Evolutionary conservation across 2,329 filamentous ascomycete genomes (phyloP).

Genomic region (Aspergillus ruber): DNA sequence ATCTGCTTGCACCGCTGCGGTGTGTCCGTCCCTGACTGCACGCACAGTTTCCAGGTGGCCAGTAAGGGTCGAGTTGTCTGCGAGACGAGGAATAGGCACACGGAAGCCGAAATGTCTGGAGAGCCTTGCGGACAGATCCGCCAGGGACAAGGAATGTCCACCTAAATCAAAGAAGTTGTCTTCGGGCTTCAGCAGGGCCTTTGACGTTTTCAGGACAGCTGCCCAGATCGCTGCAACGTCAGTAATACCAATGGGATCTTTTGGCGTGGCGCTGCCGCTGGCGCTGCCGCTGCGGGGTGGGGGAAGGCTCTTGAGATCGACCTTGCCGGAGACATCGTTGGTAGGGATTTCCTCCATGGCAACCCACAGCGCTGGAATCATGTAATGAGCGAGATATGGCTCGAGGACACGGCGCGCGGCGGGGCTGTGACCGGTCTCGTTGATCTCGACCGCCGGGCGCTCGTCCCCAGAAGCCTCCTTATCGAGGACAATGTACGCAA

Average conservation of each 20-base stretch:
- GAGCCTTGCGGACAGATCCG: conserved; percentile 65
- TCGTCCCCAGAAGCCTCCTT: conserved; percentile 46
- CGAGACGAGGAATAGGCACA: conserved; percentile 64
- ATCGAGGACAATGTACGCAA: conserved; percentile 70
- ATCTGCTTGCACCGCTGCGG: conserved; percentile 68
- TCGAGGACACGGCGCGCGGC: conserved; percentile 60
- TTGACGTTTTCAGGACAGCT: conserved; percentile 59
- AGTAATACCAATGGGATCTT: conserved; percentile 58
- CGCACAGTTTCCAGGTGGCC: conserved; percentile 68
- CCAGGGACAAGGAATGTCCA: conserved; percentile 71
- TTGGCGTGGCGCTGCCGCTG: conserved; percentile 31
- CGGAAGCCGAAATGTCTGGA: conserved; percentile 66
- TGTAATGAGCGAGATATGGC: conserved; percentile 68
- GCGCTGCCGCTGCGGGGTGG: conserved; percentile 51
- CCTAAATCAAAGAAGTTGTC: conserved; percentile 78
- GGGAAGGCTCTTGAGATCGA: conserved; percentile 65
- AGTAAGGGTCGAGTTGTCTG: conserved; percentile 63
- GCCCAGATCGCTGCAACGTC: conserved; percentile 69
- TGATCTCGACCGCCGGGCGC: conserved; percentile 58
- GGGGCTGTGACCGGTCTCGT: conserved; percentile 66
- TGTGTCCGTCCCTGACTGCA: conserved; percentile 64
- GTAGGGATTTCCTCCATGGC: conserved; percentile 65
- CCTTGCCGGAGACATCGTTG: conserved; percentile 72
- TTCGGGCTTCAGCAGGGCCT: conserved; percentile 56
- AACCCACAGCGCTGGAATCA: conserved; percentile 75